Evolutionary conservation across 371 early-diverging fungal genomes (phyloP).

Genomic region (Mortierella sp.): DNA sequence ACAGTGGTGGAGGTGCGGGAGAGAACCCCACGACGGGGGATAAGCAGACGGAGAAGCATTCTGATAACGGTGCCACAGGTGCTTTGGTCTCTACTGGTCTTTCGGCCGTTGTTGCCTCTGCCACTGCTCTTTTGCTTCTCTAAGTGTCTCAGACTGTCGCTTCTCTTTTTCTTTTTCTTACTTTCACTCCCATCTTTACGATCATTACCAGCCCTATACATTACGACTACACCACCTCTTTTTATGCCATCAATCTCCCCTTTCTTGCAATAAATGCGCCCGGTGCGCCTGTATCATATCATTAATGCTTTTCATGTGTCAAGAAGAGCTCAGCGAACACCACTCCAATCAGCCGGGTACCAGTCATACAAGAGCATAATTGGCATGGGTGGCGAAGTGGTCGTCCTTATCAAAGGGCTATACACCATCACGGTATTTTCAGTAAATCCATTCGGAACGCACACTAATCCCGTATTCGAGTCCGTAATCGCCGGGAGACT

Average conservation of each 20-base stretch:
- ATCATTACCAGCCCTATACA: background rate
- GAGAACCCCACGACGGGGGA: background rate
- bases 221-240: background rate
- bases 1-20: background rate
- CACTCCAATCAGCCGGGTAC: background rate
- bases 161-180: background rate
- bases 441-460: background rate
- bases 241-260: background rate
- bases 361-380: background rate
- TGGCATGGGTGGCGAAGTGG: background rate
- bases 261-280: background rate
- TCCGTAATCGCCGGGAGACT: background rate
- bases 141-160: slow-evolving; percentile 8
- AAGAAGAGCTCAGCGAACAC: background rate
- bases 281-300: background rate
- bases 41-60: background rate
- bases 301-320: background rate
- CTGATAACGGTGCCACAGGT: slow-evolving; percentile 7
- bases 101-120: slow-evolving; percentile 25
- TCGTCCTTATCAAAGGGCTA: background rate
- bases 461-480: background rate
- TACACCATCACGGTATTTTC: background rate
- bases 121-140: slow-evolving; percentile 22
- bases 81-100: slow-evolving; percentile 15
- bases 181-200: background rate